Percentiles rank a stretch among this genome's conserved stretches.
Conservation (phyloP, 179 eudicot genomes). For the Sideroxylon spinosum region DNA sequence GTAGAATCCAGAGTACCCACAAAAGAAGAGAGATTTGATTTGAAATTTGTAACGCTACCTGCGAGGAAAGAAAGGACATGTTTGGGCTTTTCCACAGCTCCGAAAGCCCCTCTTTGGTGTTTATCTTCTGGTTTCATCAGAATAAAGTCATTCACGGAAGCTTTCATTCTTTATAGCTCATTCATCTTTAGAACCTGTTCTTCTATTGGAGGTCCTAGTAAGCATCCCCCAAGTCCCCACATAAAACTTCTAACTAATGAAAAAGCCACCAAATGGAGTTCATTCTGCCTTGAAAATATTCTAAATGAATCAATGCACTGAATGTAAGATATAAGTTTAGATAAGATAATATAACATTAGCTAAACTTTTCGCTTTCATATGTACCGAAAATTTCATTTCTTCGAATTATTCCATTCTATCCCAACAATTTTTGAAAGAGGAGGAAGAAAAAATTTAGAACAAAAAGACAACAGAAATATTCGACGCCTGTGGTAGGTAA, state of each 20-base stretch:
- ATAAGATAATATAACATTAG: background rate
- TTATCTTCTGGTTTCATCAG: background rate
- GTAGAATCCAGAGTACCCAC: conserved; percentile 15
- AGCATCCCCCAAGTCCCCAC: background rate
- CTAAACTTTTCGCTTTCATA: background rate
- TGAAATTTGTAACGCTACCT: background rate
- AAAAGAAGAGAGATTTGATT: background rate
- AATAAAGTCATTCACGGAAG: conserved; percentile 6
- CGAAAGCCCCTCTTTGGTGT: background rate
- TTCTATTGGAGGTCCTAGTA: background rate
- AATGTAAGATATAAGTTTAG: background rate
- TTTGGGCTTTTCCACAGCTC: conserved; percentile 10
- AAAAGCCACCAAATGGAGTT: background rate
- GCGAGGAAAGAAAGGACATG: background rate
- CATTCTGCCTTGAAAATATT: background rate
- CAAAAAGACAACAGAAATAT: background rate
- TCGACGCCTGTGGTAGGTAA: no score
- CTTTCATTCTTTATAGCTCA: background rate
- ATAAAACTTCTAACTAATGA: background rate
- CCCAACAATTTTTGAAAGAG: background rate
- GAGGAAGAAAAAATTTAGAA: background rate
- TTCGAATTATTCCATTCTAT: background rate
- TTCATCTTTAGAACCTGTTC: conserved; percentile 9
- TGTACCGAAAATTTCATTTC: background rate
- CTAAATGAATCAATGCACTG: background rate